Base-by-base conservation (phyloP, 257 asterid genomes). In the Solanum dulcamara region DNA sequence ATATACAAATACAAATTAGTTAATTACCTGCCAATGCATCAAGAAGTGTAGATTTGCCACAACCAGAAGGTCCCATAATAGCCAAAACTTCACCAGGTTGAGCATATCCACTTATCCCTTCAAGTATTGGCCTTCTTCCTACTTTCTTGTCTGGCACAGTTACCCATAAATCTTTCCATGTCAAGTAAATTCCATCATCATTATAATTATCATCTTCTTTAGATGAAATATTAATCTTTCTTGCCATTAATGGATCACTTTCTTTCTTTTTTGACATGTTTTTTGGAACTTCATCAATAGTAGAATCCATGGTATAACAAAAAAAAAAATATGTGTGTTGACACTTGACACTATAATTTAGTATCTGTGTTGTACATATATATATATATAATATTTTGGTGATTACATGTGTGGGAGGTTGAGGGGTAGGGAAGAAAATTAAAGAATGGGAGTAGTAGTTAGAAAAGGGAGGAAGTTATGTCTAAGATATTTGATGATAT, bases 61-160 rank as follows among this genome's bases (percentile, higher is more conserved):
- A 90, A 4, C 96, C 96, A 5, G 95, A 92, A 64, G 96, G 96
- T 1, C 96, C 96, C 96, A 93, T 93, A 72, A 93, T 59, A 51
- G 94, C 95, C 86, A 92, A 85, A 11, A 89, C 89, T 83, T 89
- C 83, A 7, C 94, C 94, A 12, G 96, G 92, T 42, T 53, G 85
- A 13, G 86, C 94, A 84, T 92, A 92, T 7, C 96, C 96, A 26
- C 88, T 90, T 12, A 91, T 67, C 26, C 91, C 94, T 30, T 88
- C 86, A 86, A 92, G 80, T 7, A 92, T 90, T 6, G 91, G 86
- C 85, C 90, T 89, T 59, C 91, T 91, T 8, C 81, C 89, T 5
- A 87, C 83, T 60, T 79, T 81, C 77, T 84, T 86, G 8, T 84
- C 90, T 79, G 88, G 88, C 89, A 89, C 94, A 64, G 91, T 89